Base-by-base conservation (phyloP, 2,329 filamentous ascomycete genomes). In the Zasmidium citrigriseum region DNA sequence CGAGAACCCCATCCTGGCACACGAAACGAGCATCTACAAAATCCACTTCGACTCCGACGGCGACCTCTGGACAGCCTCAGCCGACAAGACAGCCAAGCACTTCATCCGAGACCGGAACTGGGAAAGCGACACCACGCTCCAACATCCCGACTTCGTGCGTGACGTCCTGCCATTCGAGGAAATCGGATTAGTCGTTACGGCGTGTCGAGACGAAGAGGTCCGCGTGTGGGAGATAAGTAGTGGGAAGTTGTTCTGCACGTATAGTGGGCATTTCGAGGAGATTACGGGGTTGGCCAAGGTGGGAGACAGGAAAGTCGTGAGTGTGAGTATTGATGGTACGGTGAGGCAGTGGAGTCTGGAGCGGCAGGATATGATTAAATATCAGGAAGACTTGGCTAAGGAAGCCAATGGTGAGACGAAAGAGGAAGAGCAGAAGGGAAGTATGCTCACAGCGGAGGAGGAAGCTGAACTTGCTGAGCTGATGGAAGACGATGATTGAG, bases 61-160 rank as follows among this genome's bases (percentile, higher is more conserved):
- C 27, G 90, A 97, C 67, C 77, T 97, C 14, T 98, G 92, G 92
- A 97, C 93, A 7, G 89, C 93, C 4, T 96, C 91, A 60, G 92
- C 91, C 3, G 95, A 99, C 73, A 95, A 91, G 66, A 92, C 89
- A 0, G 87, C 87, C 1, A 95, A 93, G 73, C 93, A 91, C 66
- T 82, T 97, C 9, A 82, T 87, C 1, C 82, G 92, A 53, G 78
- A 82, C 22, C 85, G 83, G 47, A 81, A 81, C 18, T 97, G 91
- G 82, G 83, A 83, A 47, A 76, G 84, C 2, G 91, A 93, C 59
- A 88, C 93, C 55, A 83, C 78, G 3, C 84, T 96, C 60, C 76
- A 82, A 55, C 95, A 99, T 72, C 91, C 92, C 1, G 92, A 96
- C 73, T 97, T 96, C 72, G 93, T 98, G 25, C 86, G 91, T 59